Percentiles rank a stretch among this genome's conserved stretches.
phyloP scores from a whole-genome alignment of 805 yeast species.

The Zygosaccharomyces lentus region DNA sequence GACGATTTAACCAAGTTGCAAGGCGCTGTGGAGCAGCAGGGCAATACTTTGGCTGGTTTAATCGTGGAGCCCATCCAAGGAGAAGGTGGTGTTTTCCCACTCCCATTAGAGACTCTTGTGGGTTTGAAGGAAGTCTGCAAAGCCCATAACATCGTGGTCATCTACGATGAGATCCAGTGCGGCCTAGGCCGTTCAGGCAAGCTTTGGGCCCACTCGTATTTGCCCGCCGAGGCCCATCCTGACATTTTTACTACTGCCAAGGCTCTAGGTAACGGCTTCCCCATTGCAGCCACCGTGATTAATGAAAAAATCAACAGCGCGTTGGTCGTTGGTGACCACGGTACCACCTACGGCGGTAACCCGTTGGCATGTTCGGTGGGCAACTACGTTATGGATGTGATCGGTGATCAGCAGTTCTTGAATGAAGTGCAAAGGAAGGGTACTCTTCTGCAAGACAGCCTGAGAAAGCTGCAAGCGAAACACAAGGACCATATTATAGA shows the following conservation, averaged over 20 bases:
- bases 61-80: conserved; percentile 98
- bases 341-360: conserved; percentile 97
- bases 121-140: conserved; percentile 64
- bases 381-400: conserved; percentile 62
- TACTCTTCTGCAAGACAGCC: conserved; percentile 47
- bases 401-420: conserved; percentile 59
- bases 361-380: conserved; percentile 87
- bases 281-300: conserved; percentile 90
- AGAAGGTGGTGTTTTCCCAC: conserved; percentile 87
- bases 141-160: conserved; percentile 66
- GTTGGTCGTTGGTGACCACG: conserved; percentile 90
- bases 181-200: conserved; percentile 92
- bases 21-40: conserved; percentile 18
- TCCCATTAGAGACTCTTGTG: conserved; percentile 57
- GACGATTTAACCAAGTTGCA: conserved; percentile 32
- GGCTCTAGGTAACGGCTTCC: conserved; percentile 95
- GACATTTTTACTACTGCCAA: conserved; percentile 93
- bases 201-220: conserved; percentile 83
- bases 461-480: conserved; percentile 47
- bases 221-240: conserved; percentile 82
- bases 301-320: conserved; percentile 70
- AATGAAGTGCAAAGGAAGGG: conserved; percentile 58
- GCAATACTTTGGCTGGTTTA: conserved; percentile 66
- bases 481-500: conserved; percentile 60
- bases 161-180: conserved; percentile 95